Evolutionary conservation across 1,284 basidiomycete genomes (phyloP).

Genomic region (Blastosporella zonata): DNA sequence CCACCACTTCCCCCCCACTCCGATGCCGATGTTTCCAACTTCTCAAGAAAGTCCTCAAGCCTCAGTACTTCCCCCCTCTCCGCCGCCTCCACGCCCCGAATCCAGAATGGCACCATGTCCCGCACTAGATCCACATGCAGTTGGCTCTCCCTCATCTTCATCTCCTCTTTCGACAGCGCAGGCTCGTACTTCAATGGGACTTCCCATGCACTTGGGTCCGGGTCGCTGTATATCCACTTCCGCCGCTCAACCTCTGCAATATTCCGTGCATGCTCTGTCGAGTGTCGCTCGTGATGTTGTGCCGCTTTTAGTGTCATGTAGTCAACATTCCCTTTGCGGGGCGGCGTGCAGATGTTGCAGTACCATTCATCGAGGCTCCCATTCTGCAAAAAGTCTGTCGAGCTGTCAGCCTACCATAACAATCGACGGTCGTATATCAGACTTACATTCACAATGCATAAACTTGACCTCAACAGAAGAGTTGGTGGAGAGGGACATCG

Average conservation of each 20-base stretch:
- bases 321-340: constrained; percentile 14
- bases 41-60: constrained; percentile 49
- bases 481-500: constrained; percentile 15
- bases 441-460: constrained; percentile 18
- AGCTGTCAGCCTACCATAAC: not conserved
- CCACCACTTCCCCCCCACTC: constrained; percentile 22
- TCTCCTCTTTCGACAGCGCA: constrained; percentile 35
- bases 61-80: constrained; percentile 44
- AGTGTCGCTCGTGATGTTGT: constrained; percentile 26
- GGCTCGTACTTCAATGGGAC: constrained; percentile 19
- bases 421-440: constrained; percentile 1
- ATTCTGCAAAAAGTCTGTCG: constrained; percentile 29
- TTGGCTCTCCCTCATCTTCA: constrained; percentile 49
- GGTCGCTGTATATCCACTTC: constrained; percentile 19
- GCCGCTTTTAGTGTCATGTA: constrained; percentile 29
- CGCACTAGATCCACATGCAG: constrained; percentile 44
- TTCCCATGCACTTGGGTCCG: constrained; percentile 19
- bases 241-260: constrained; percentile 17
- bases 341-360: constrained; percentile 33
- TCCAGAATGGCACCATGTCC: constrained; percentile 56
- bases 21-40: constrained; percentile 25
- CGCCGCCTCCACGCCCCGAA: constrained; percentile 48
- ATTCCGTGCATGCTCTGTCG: constrained; percentile 22
- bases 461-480: constrained; percentile 12
- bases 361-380: constrained; percentile 27